phyloP scores from a whole-genome alignment of 768 basidiomycete species.

The Mycena metata region DNA sequence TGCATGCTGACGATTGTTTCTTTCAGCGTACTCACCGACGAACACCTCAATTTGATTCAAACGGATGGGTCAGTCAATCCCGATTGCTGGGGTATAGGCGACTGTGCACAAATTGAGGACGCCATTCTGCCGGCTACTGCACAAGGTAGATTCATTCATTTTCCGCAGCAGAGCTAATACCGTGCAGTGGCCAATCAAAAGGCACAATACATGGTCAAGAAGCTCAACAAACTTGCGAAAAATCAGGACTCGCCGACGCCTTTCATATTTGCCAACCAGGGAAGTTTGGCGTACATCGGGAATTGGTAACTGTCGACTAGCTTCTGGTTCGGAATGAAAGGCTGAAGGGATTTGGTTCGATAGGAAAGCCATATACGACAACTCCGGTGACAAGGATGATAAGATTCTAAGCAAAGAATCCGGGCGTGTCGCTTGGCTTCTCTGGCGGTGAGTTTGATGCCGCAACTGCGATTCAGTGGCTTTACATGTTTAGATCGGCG shows the following conservation, averaged over 20 bases:
- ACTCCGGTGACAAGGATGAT: conserved; percentile 59
- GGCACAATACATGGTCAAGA: conserved; percentile 74
- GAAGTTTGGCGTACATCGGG: conserved; percentile 86
- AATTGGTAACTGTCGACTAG: conserved; percentile 64
- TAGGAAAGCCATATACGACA: conserved; percentile 86
- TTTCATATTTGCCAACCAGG: conserved; percentile 80
- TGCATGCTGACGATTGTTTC: conserved; percentile 15
- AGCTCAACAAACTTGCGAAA: conserved; percentile 74
- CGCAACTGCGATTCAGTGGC: no score
- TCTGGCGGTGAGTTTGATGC: conserved; percentile 64
- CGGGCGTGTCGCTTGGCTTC: conserved; percentile 79
- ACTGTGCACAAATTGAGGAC: conserved; percentile 73
- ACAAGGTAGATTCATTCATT: conserved; percentile 64
- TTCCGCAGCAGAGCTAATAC: conserved; percentile 34
- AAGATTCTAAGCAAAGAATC: conserved; percentile 71
- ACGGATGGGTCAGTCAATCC: conserved; percentile 66
- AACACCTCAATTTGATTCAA: conserved; percentile 72
- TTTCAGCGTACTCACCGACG: conserved; percentile 59
- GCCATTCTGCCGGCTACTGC: conserved; percentile 84
- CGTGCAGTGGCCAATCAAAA: conserved; percentile 80
- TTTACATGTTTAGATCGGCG: conserved; percentile 57
- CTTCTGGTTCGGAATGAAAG: neutral
- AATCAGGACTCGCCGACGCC: conserved; percentile 60
- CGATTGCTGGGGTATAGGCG: conserved; percentile 88
- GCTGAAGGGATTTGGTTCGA: conserved; percentile 20